Evolutionary conservation across 78 protist genomes (phyloP).

Genomic region (Pigoraptor vietnamica): DNA sequence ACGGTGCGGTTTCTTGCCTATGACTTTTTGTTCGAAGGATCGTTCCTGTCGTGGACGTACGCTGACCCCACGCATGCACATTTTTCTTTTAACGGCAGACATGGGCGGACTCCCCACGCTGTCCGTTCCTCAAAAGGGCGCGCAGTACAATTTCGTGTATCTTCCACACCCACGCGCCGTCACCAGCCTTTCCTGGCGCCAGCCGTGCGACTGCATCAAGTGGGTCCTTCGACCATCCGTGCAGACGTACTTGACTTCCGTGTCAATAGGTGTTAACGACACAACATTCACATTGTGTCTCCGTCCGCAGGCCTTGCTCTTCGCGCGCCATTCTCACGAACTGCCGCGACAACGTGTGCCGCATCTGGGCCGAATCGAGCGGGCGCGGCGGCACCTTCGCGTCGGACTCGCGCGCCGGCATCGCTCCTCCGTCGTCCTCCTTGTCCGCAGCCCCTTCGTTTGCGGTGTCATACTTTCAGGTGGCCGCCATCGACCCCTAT

Average conservation of each 20-base stretch:
- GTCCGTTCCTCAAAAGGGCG: not conserved
- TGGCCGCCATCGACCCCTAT: not conserved
- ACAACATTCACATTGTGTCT: no score
- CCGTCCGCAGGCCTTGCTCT: not conserved
- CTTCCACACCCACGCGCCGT: conserved; percentile 11
- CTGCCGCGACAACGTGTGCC: not conserved
- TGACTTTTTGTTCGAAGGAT: no score
- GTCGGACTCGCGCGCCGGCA: not conserved
- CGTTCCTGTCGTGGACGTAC: no score
- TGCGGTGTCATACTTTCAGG: not conserved
- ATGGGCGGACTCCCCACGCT: not conserved
- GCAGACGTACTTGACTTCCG: no score
- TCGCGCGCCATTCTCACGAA: not conserved
- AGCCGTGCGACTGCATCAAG: not conserved
- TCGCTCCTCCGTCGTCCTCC: not conserved
- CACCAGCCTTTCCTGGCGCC: not conserved
- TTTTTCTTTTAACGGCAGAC: not conserved
- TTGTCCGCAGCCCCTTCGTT: not conserved
- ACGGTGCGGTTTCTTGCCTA: not conserved
- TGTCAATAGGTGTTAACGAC: no score
- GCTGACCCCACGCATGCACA: no score
- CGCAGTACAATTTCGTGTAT: not conserved
- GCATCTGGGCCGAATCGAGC: not conserved
- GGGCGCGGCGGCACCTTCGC: not conserved
- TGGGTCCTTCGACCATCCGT: no score